Conservation (phyloP, 1,139 yeast genomes). For the Yamadazyma blattariae region DNA sequence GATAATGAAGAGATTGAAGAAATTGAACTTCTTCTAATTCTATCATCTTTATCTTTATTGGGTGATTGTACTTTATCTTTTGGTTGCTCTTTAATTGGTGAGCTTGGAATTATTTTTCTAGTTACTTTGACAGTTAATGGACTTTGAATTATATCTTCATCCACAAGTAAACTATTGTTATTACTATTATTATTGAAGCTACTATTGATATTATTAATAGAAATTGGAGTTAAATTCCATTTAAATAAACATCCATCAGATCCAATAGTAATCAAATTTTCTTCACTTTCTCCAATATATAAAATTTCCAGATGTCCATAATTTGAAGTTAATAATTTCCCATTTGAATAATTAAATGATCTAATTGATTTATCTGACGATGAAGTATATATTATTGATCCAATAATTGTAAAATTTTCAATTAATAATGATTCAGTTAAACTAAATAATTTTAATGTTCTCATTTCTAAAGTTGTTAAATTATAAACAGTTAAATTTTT, state of each 20-base stretch:
- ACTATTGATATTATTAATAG: neutral
- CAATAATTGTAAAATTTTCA: slow-evolving; percentile 34
- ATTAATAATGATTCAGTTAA: slow-evolving; percentile 37
- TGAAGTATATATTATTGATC: slow-evolving; percentile 38
- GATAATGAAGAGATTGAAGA: slow-evolving; percentile 4
- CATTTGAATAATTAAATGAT: slow-evolving; percentile 42
- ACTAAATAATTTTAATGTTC: slow-evolving; percentile 39
- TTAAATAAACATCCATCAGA: slow-evolving; percentile 51
- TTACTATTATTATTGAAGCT: neutral
- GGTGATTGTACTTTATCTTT: too few species aligned
- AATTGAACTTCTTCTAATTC: slow-evolving; percentile 7
- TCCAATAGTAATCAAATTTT: slow-evolving; percentile 38
- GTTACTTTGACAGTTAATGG: slow-evolving; percentile 30
- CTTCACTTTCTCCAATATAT: slow-evolving; percentile 29
- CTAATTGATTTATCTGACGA: slow-evolving; percentile 60
- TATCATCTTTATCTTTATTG: neutral
- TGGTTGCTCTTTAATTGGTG: slow-evolving; percentile 11
- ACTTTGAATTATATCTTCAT: neutral
- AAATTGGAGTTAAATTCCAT: slow-evolving; percentile 32
- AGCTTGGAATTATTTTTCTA: slow-evolving; percentile 30
- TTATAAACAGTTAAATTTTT: slow-evolving; percentile 42
- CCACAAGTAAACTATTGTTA: too few species aligned
- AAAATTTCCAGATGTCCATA: slow-evolving; percentile 71
- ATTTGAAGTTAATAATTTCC: slow-evolving; percentile 43
- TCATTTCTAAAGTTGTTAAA: slow-evolving; percentile 30